Evolutionary conservation across 2,329 filamentous ascomycete species (phyloP).

Genomic region (Epichloe coenophiala): DNA sequence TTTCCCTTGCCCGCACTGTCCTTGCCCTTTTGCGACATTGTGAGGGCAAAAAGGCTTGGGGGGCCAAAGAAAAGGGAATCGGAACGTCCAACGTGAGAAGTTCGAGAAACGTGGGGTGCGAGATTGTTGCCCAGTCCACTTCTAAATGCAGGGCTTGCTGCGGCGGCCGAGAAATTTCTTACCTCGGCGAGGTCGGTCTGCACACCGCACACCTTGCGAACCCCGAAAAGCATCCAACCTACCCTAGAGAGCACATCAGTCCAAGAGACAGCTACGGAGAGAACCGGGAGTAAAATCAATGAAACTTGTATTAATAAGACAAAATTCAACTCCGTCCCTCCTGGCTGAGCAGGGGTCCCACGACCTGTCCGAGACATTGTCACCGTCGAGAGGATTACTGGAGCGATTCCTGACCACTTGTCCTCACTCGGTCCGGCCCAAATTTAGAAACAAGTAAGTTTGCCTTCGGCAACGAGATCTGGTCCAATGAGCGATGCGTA

Average conservation of each 20-base stretch:
- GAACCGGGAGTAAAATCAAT: too few relatives aligned
- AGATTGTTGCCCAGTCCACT: background rate
- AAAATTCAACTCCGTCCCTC: too few relatives aligned
- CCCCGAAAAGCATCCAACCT: background rate
- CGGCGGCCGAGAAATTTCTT: background rate
- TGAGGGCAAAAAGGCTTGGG: constrained; percentile 4
- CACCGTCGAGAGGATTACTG: too few relatives aligned
- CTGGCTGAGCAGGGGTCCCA: too few relatives aligned
- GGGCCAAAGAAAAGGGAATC: background rate
- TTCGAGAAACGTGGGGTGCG: constrained; percentile 4
- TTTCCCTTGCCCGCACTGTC: constrained; percentile 34
- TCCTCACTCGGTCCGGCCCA: too few relatives aligned
- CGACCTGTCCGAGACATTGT: too few relatives aligned
- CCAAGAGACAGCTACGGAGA: too few relatives aligned
- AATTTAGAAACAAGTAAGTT: too few relatives aligned
- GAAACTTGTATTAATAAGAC: too few relatives aligned
- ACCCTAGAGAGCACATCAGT: background rate
- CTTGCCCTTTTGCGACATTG: constrained; percentile 35
- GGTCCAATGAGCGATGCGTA: too few relatives aligned
- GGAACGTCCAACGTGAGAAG: constrained; percentile 2
- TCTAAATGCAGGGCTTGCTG: background rate
- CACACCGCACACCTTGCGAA: background rate
- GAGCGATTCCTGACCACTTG: too few relatives aligned
- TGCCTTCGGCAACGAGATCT: too few relatives aligned
- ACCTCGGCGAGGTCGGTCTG: background rate